Base-by-base conservation (phyloP, 2,329 filamentous ascomycete species). In the Fusarium anguioides region DNA sequence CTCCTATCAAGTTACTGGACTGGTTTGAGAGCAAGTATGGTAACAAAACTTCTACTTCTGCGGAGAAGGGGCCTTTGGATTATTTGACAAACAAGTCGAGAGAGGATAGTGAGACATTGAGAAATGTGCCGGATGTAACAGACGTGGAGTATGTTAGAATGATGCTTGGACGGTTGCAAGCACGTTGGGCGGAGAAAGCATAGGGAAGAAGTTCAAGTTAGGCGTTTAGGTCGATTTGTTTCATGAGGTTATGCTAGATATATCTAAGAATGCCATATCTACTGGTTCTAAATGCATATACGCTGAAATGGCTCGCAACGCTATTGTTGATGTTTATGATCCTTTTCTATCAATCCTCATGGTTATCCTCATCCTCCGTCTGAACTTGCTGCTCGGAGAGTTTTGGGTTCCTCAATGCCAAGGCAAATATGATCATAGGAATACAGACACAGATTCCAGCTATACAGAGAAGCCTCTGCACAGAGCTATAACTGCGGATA, bases 1-100 rank as follows among this genome's bases (percentile, higher is more conserved):
- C 85, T 12, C 79, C 82, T 0, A 78, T 85, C 64, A 86, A 86
- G 71, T 75, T 87, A 2, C 60, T 86, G 2, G 83, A 85, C 39
- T 87, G 85, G 75, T 87, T 86, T 58, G 72, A 72, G 24, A 52
- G 64, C 0, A 75, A 75, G 33, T 75, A 75, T 5, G 70, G 69
- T 0, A 37, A 44, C 6, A 70, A 72, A 15, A 60, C 49, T 21
- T 35, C 54, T 5, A 54, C 66, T 0, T 61, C 64, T 1, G 54
- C 55, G 0, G 66, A 72, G 21, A 54, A 47, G 5, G 66, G 66
- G 0, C 45, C 41, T 0, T 10, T 71, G 21, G 64, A 71, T 3
- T 71, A 64, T 4, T 8, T 70, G 9, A 71, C 69, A 3, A 52
- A 57, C 0, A 45, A 46, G 23, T 69, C 69, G 1, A 64, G 57